Evolutionary conservation across 768 basidiomycete genomes (phyloP).

Genomic region (Tulasnella sp.): DNA sequence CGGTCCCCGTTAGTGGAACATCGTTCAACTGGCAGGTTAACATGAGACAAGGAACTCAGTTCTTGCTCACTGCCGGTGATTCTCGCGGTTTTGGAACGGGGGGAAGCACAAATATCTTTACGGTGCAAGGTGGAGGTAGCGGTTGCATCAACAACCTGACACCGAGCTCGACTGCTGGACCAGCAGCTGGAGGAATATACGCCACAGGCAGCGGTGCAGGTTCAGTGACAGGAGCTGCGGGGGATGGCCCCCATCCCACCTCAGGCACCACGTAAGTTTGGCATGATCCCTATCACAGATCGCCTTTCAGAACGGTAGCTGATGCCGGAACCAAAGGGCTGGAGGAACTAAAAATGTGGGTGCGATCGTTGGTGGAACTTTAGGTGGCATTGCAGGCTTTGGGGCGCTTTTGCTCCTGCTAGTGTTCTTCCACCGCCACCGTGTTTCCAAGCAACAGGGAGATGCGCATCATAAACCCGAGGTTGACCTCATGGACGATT

Average conservation of each 20-base stretch:
- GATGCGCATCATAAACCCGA: not conserved
- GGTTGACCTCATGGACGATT: constrained; percentile 15
- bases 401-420: not conserved
- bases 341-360: constrained; percentile 8
- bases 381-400: constrained; percentile 12
- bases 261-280: constrained; percentile 4
- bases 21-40: constrained; percentile 15
- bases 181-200: constrained; percentile 17
- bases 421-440: constrained; percentile 16
- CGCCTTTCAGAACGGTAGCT: too few relatives aligned
- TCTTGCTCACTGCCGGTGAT: constrained; percentile 14
- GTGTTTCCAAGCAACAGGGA: not conserved
- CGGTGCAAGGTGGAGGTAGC: constrained; percentile 6
- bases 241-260: not conserved
- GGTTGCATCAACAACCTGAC: constrained; percentile 11
- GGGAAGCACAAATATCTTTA: constrained; percentile 3
- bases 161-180: constrained; percentile 14
- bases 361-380: constrained; percentile 14
- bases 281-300: too few relatives aligned
- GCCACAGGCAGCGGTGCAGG: constrained; percentile 16
- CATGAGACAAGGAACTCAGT: constrained; percentile 15
- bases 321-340: not conserved
- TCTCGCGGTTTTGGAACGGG: constrained; percentile 15
- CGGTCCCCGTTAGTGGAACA: not conserved
- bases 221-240: constrained; percentile 10